phyloP scores from a whole-genome alignment of 1,284 basidiomycete genomes.

The Ganoderma meredithae region DNA sequence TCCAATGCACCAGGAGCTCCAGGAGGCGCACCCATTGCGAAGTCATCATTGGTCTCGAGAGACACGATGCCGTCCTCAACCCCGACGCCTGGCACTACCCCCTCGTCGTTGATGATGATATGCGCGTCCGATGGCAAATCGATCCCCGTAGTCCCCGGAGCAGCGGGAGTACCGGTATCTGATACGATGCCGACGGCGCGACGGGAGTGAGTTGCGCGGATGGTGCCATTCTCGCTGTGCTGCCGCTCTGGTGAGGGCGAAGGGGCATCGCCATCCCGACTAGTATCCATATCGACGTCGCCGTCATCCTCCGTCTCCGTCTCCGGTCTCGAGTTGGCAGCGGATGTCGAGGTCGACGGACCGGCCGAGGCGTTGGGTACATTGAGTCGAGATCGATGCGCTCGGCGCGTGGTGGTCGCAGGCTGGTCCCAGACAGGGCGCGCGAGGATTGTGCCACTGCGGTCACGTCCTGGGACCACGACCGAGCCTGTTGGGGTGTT shows the following conservation, averaged over 20 bases:
- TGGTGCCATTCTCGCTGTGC: slow-evolving; percentile 43
- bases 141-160: slow-evolving; percentile 46
- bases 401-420: slow-evolving; percentile 38
- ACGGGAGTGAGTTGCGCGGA: slow-evolving; percentile 44
- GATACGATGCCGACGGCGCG: slow-evolving; percentile 71
- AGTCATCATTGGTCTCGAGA: slow-evolving; percentile 76
- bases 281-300: slow-evolving; percentile 62
- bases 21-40: slow-evolving; percentile 86
- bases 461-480: slow-evolving; percentile 63
- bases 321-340: slow-evolving; percentile 65
- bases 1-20: slow-evolving; percentile 81
- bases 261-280: slow-evolving; percentile 42
- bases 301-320: slow-evolving; percentile 80
- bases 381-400: slow-evolving; percentile 42
- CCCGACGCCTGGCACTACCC: slow-evolving; percentile 56
- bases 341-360: slow-evolving; percentile 61
- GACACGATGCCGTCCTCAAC: slow-evolving; percentile 78
- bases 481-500: slow-evolving; percentile 67
- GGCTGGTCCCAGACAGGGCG: slow-evolving; percentile 66
- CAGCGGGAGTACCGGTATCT: slow-evolving; percentile 49
- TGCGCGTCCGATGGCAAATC: slow-evolving; percentile 64
- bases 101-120: slow-evolving; percentile 70
- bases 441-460: slow-evolving; percentile 78
- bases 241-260: slow-evolving; percentile 50
- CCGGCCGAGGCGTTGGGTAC: slow-evolving; percentile 39